These are phyloP conservation scores for Zarea fungicola DNA, from an alignment of 2,329 filamentous ascomycete species.

Conservation along the genomic window DNA sequence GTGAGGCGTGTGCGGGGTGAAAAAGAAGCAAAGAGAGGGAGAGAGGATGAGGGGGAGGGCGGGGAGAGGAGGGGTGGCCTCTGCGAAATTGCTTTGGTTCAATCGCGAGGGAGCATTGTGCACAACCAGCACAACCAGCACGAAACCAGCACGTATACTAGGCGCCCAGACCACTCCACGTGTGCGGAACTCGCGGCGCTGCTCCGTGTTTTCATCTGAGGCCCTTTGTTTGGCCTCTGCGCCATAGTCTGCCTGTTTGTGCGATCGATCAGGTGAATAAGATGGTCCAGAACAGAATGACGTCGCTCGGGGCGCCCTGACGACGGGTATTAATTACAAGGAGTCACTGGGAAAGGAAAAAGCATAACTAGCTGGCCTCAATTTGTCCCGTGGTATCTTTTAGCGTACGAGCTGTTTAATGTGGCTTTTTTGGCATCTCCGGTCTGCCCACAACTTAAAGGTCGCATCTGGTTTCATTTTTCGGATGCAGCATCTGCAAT, in stretches of 20 bases:
- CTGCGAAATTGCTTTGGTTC: slow-evolving; percentile 10
- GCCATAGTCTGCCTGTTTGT: background rate
- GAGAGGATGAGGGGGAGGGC: no score
- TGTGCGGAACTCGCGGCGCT: no score
- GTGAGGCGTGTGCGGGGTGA: background rate
- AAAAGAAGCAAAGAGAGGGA: background rate
- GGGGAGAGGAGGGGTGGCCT: background rate
- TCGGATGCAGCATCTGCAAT: no score
- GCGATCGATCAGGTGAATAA: slow-evolving; percentile 4
- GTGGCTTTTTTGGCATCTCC: no score
- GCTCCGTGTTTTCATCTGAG: no score
- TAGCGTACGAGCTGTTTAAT: no score
- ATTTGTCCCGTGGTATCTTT: no score
- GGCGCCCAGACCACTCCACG: no score
- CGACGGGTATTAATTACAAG: slow-evolving; percentile 11
- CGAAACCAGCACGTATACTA: background rate
- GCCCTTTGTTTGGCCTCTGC: background rate
- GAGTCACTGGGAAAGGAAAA: no score
- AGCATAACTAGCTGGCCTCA: no score
- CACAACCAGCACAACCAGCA: background rate
- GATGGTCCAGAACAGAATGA: slow-evolving; percentile 1
- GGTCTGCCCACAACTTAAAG: no score
- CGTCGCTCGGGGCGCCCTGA: background rate
- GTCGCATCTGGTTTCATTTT: no score
- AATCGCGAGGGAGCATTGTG: background rate